A percentile compares a stretch with the other conserved stretches of the same genome.
phyloP scores from a whole-genome alignment of 192 early-diverging fungal genomes.

The Rhizophagus prolifer region DNA sequence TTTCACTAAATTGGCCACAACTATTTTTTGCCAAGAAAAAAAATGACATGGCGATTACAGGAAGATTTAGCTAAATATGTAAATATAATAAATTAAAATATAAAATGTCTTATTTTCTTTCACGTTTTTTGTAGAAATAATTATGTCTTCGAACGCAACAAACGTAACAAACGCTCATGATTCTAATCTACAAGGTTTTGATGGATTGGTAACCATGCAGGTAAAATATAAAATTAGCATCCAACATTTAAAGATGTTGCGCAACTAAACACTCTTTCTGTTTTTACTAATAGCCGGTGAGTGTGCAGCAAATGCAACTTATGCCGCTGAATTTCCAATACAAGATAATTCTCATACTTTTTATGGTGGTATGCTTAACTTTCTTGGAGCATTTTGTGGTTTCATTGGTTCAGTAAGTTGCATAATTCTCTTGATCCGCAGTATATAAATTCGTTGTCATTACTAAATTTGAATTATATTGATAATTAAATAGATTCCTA shows the following conservation, averaged over 20 bases:
- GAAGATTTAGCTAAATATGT: too few relatives aligned
- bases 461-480: not conserved
- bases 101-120: not conserved
- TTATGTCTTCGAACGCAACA: not conserved
- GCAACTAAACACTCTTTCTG: not conserved
- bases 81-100: too few relatives aligned
- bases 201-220: not conserved
- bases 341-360: conserved; percentile 40
- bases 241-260: too few relatives aligned
- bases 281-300: not conserved
- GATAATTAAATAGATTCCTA: conserved; percentile 38
- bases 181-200: not conserved
- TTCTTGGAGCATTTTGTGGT: conserved; percentile 42
- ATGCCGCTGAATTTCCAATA: conserved; percentile 31
- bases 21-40: too few relatives aligned
- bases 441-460: not conserved
- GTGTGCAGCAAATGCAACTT: conserved; percentile 3
- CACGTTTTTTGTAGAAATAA: not conserved
- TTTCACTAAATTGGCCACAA: too few relatives aligned
- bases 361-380: conserved; percentile 52
- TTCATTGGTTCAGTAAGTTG: conserved; percentile 41
- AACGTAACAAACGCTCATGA: not conserved
- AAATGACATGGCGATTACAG: too few relatives aligned
- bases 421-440: not conserved
- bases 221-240: not conserved